Percentiles rank a stretch among this genome's conserved stretches.
phyloP scores from a whole-genome alignment of 1,284 basidiomycete genomes.

The Peniophora sp. region DNA sequence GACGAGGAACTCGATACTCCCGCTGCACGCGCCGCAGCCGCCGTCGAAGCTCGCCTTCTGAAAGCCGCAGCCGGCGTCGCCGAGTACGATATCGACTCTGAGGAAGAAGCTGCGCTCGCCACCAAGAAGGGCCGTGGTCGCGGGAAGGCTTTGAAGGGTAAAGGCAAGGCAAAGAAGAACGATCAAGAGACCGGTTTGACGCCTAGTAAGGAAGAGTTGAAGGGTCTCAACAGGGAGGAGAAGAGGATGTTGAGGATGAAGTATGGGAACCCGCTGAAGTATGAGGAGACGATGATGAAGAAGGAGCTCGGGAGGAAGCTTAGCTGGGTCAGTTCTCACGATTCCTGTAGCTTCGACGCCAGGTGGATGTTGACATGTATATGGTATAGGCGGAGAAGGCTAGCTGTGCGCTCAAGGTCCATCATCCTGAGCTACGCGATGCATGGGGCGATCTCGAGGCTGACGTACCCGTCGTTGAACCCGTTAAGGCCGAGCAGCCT shows the following conservation, averaged over 20 bases:
- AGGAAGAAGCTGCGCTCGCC: slow-evolving; percentile 6
- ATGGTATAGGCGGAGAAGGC: slow-evolving; percentile 65
- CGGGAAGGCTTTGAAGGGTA: slow-evolving; percentile 24
- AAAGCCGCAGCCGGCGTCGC: slow-evolving; percentile 14
- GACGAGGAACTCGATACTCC: slow-evolving; percentile 36
- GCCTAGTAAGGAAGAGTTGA: not conserved
- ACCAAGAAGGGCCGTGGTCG: not conserved
- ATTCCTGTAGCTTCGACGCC: slow-evolving; percentile 3
- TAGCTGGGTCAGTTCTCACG: slow-evolving; percentile 30
- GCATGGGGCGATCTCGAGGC: slow-evolving; percentile 86
- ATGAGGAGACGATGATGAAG: slow-evolving; percentile 42
- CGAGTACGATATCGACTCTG: slow-evolving; percentile 23
- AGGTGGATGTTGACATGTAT: not conserved
- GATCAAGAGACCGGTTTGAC: too few relatives aligned
- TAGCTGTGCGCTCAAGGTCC: slow-evolving; percentile 50
- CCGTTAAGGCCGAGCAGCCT: slow-evolving; percentile 75
- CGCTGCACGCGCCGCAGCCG: slow-evolving; percentile 45
- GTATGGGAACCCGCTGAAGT: slow-evolving; percentile 19
- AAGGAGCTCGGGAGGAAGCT: slow-evolving; percentile 60
- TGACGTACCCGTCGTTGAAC: slow-evolving; percentile 55
- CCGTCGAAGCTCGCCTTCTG: slow-evolving; percentile 44
- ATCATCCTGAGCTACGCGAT: slow-evolving; percentile 73
- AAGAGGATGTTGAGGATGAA: slow-evolving; percentile 3
- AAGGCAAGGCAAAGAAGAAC: slow-evolving; percentile 9
- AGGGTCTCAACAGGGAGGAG: slow-evolving; percentile 1